Base-by-base conservation (phyloP, 495 filamentous ascomycete genomes). In the Cetradonia linearis region DNA sequence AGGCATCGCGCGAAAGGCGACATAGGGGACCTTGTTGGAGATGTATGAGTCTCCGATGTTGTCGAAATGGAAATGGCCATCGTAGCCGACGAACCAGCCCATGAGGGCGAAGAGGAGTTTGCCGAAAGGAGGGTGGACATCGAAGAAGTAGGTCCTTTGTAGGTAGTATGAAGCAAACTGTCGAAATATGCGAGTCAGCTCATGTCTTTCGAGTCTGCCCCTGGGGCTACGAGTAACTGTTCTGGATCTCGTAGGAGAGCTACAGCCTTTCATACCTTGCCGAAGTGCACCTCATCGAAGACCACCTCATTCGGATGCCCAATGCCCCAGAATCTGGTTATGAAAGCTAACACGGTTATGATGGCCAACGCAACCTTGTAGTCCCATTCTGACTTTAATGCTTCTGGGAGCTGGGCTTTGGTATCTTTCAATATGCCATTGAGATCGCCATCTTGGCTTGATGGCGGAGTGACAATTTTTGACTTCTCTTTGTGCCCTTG, bases 11-110 rank as follows among this genome's bases (percentile, higher is more conserved):
- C 93, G 87, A 71, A 95, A 95, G 57, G 91, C 88, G 46, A 99
- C 85, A 68, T 99, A 99, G 27, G 93, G 93, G 25, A 99, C 91
- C 66, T 91, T 92, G 78, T 99, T 95, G 38, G 83, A 81, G 67
- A 96, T 90, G 77, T 99, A 99, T 18, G 91, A 96, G 71, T 97
- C 93, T 68, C 93, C 93, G 68, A 99, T 99, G 74, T 97, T 99
- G 60, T 97, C 93, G 75, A 99, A 99, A 70, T 91, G 82, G 74
- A 97, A 99, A 67, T 91, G 86, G 62, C 93, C 93, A 75, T 96
- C 90, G 70, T 94, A 99, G 67, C 93, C 93, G 25, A 85, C 75
- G 57, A 99, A 79, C 92, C 92, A 99, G 65, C 93, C 93, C 78
- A 95, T 91, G 40, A 97, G 81, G 59, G 93, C 93, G 61, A 81